Percentiles rank a stretch among this genome's conserved stretches.
These are phyloP conservation scores for Eucalyptus dawsonii DNA, from an alignment of 345 rosid genomes.

Conservation along the genomic window DNA sequence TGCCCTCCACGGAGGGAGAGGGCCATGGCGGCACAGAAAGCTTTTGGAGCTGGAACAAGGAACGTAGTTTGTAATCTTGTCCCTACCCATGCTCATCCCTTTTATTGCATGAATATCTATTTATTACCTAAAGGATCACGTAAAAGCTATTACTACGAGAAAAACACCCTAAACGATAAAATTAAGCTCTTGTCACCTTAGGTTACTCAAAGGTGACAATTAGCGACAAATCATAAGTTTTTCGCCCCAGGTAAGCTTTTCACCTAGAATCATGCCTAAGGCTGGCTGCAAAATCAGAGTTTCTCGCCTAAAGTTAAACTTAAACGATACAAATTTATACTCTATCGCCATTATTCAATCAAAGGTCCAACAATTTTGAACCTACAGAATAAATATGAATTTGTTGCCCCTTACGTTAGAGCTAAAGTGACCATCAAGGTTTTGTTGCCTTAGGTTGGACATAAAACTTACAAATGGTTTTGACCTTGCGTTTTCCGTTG, in stretches of 20 bases:
- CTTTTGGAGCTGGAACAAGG: background rate
- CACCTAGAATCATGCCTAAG: background rate
- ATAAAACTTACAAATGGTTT: background rate
- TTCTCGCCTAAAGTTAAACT: background rate
- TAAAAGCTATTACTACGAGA: too few species aligned
- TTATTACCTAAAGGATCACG: too few species aligned
- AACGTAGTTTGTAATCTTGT: background rate
- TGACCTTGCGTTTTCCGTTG: background rate
- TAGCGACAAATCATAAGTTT: too few species aligned
- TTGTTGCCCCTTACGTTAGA: background rate
- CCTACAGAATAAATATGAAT: background rate
- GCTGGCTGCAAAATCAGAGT: background rate
- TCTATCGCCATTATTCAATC: background rate
- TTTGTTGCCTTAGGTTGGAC: background rate
- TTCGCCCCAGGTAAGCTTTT: background rate
- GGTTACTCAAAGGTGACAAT: background rate
- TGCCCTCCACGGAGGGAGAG: background rate
- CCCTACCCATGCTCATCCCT: background rate
- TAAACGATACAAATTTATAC: background rate
- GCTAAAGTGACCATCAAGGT: background rate
- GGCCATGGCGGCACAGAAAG: background rate
- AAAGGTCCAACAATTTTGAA: background rate
- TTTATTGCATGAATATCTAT: background rate
- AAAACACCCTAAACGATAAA: too few species aligned
- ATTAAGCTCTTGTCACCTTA: background rate